Evolutionary conservation across 495 filamentous ascomycete species (phyloP), one percentile per base, ranked within the genome.

Genomic region (Aspergillus kassunensis): DNA sequence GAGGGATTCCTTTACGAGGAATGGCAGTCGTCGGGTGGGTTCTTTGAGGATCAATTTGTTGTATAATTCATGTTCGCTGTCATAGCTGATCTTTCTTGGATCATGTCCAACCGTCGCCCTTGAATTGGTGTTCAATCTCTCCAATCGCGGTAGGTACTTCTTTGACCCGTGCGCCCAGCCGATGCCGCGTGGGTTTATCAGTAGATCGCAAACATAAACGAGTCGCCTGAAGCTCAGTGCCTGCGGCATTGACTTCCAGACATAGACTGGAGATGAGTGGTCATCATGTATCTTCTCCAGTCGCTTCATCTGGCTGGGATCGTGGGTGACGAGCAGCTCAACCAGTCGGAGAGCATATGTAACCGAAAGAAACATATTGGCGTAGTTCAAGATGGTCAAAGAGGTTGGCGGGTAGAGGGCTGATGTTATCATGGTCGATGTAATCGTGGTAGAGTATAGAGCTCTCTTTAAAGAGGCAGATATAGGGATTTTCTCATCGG

Each of bases 111-210:
- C 10, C 41, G 23, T 10, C 5, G 45, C 8, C 27, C 18, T 1
- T 37, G 24, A n/a, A 21, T 44, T 15, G 18, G 3, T 16, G 11
- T 12, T 24, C 18, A 33, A 3, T 33, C n/a, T 35, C 30, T 35
- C 29, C 18, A 46, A 19, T 10, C 11, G 1, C 13, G 51, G 58
- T 16, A 52, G 44, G 36, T 61, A 61, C 15, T 42, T 45, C 37
- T 19, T 25, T 4, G 58, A 53, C 8, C 58, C 51, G 21, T 61
- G 41, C 18, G 31, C 56, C 58, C 58, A 61, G 11, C 58, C 58
- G 23, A 61, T 55, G 12, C 41, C 51, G 30, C 58, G 54, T 6
- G 54, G 58, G 40, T 57, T 61, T 30, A 45, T 25, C 9, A 57
- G 23, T 9, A 61, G 48, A 31, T 61, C 51, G 5, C 37, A 57